Evolutionary conservation across 1,139 yeast species (phyloP), one percentile per base, ranked within the genome.

Genomic region (Yamadazyma membranifaciens): DNA sequence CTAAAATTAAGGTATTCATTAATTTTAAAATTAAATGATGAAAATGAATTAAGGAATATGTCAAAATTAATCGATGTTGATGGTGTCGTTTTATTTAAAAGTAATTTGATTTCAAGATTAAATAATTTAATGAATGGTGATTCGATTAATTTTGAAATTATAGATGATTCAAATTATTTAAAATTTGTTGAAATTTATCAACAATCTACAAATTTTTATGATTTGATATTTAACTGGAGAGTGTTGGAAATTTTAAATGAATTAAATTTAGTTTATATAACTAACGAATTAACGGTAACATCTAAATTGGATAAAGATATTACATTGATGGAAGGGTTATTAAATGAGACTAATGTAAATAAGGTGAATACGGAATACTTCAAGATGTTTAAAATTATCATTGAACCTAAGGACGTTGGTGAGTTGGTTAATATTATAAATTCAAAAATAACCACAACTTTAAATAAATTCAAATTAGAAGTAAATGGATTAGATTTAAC

Each of bases 141-240:
- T 20, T 52, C 59, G 6, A 54, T 67, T 13, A 66, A 63, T 45
- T 16, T 39, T n/a, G 58, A 48, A 3, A 45, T 67, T 26, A 40
- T 41, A 16, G 62, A 59, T 42, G 65, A 65, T 2, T 62, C 55
- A 36, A 63, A 65, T 46, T 53, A 57, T 33, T 45, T 64, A 33
- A 63, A 62, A 39, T 69, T 59, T 41, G 56, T 63, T 27, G 74
- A 69, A 44, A 43, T 62, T 15, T 57, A 49, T 34, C 59, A 59
- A 32, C 48, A 51, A 11, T 52, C 50, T 37, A 31, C 45, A 9
- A 57, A 65, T 43, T 56, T 59, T 28, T 70, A 60, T 43, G 57
- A 53, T 1, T 41, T 65, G 10, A 40, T 70, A 2, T 52, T 59
- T 15, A 53, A 61, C 24, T 70, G 75, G 75, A 63, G 76, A 52